Evolutionary conservation across 2,329 filamentous ascomycete species (phyloP).

Genomic region (Ilyonectria robusta): DNA sequence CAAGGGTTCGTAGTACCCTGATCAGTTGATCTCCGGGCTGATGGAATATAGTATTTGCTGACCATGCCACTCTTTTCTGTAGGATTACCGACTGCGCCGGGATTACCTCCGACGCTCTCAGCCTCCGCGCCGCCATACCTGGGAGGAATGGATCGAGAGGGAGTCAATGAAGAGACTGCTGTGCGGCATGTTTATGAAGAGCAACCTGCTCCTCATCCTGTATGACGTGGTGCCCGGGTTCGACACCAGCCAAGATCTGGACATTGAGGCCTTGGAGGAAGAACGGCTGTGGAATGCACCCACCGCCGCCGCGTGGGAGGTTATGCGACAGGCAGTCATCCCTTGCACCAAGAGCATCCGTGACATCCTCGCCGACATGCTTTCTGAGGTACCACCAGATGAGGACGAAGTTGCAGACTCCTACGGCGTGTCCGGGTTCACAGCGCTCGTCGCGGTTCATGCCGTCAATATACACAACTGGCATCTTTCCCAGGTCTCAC

Average conservation of each 20-base stretch:
- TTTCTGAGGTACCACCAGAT: not conserved
- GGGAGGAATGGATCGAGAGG: constrained; percentile 4
- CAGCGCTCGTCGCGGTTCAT: not conserved
- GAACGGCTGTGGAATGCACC: constrained; percentile 3
- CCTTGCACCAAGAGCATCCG: not conserved
- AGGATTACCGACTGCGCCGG: constrained; percentile 2
- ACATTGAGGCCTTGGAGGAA: not conserved
- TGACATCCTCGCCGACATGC: not conserved
- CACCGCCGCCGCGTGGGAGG: not conserved
- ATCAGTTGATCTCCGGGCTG: no score
- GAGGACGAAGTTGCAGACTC: not conserved
- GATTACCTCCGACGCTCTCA: not conserved
- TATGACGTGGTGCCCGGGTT: constrained; percentile 1
- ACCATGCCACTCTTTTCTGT: not conserved
- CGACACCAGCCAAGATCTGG: constrained; percentile 2
- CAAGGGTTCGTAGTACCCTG: no score
- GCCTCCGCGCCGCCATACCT: not conserved
- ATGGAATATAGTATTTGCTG: no score
- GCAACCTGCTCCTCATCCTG: not conserved
- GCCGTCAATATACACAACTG: constrained; percentile 3
- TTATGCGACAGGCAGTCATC: not conserved
- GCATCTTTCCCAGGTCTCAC: constrained; percentile 3
- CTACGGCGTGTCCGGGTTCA: not conserved
- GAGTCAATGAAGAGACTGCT: constrained; percentile 8
- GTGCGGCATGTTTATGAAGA: not conserved